These are phyloP conservation scores for Piedraia hortae DNA, from an alignment of 2,329 filamentous ascomycete species.

Conservation along the genomic window DNA sequence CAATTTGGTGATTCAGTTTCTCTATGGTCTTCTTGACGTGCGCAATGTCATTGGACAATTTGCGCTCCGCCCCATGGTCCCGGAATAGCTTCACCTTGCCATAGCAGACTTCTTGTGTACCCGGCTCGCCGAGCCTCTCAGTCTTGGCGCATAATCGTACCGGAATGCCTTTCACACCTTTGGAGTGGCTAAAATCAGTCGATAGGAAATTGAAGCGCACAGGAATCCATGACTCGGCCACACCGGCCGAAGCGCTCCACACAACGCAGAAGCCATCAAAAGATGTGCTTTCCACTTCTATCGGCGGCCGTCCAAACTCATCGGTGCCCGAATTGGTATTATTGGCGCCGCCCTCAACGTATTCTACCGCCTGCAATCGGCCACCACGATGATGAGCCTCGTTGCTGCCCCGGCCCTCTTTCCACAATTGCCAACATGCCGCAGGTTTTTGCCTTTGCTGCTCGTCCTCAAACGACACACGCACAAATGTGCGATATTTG, in stretches of 20 bases:
- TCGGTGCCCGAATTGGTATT: conserved; percentile 28
- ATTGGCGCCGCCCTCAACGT: conserved; percentile 38
- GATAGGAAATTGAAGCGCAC: conserved; percentile 96
- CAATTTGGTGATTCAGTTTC: conserved; percentile 80
- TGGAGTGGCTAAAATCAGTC: conserved; percentile 95
- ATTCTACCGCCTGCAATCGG: conserved; percentile 83
- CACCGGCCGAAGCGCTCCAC: conserved; percentile 42
- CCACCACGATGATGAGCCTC: conserved; percentile 86
- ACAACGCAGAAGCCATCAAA: conserved; percentile 85
- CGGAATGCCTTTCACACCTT: conserved; percentile 92
- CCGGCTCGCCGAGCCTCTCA: conserved; percentile 23
- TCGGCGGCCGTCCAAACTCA: conserved; percentile 17
- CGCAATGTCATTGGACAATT: conserved; percentile 77
- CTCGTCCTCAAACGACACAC: conserved; percentile 93
- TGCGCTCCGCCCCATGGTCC: conserved; percentile 83
- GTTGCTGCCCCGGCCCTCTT: conserved; percentile 82
- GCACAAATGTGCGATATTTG: conserved; percentile 67
- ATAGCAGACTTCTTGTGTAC: conserved; percentile 44
- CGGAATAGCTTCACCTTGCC: conserved; percentile 95
- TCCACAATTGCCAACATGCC: conserved; percentile 77
- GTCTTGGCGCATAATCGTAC: conserved; percentile 85
- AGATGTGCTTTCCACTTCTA: conserved; percentile 33
- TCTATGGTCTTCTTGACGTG: conserved; percentile 94
- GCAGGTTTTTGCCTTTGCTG: conserved; percentile 64
- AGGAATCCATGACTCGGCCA: conserved; percentile 58